Evolutionary conservation across 2,329 filamentous ascomycete genomes (phyloP).

Genomic region (Curvularia verruculosa): DNA sequence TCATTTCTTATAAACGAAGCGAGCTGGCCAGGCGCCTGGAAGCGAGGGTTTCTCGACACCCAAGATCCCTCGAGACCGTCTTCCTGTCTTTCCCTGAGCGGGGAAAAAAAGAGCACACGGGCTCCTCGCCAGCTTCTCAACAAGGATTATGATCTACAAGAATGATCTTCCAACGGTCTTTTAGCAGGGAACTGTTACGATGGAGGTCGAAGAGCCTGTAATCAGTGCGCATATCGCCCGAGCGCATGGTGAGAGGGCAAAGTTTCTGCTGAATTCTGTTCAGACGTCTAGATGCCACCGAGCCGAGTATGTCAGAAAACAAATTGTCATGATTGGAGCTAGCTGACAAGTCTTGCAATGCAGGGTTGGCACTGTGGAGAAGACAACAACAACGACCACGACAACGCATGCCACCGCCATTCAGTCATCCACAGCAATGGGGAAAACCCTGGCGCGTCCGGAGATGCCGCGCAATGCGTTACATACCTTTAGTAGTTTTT

Average conservation of each 20-base stretch:
- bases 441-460: background rate
- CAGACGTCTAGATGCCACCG: background rate
- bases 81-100: background rate
- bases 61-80: background rate
- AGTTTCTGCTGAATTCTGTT: conserved; percentile 2
- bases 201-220: conserved; percentile 1
- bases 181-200: background rate
- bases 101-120: background rate
- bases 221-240: background rate
- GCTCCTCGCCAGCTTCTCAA: background rate
- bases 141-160: conserved; percentile 1
- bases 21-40: conserved; percentile 1
- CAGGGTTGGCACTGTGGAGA: background rate
- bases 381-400: background rate
- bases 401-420: background rate
- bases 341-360: conserved; percentile 1
- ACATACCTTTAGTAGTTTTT: background rate
- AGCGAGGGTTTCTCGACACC: conserved; percentile 1
- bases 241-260: conserved; percentile 1
- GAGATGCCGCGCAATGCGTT: background rate
- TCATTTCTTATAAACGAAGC: background rate
- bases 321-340: background rate
- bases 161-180: conserved; percentile 1
- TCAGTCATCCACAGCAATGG: background rate
- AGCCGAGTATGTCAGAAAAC: conserved; percentile 4